Evolutionary conservation across 139 green algal genomes (phyloP), one percentile per base, ranked within the genome.

Genomic region (Haematococcus lacustris): DNA sequence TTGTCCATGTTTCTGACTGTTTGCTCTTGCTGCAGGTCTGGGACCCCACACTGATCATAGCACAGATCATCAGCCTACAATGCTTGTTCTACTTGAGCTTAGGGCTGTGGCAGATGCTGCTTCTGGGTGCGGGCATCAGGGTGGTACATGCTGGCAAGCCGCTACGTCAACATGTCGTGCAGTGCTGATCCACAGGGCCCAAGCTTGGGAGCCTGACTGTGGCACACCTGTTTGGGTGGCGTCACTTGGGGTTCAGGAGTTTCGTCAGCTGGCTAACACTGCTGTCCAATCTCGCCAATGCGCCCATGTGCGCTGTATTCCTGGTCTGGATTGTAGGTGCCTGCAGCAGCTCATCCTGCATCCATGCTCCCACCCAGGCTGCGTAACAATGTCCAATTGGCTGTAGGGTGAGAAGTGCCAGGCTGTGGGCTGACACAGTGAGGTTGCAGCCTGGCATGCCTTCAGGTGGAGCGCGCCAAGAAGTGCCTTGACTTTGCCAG

Each of bases 401-500:
- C 9, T 53, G 9, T 53, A 17, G 9, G 43, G 9, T 53, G 43
- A 28, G 43, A 9, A 9, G 17, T 53, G 43, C 43, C 43, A 53
- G 9, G 43, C 43, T 53, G 9, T 53, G 43, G 9, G 9, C 9
- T 53, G 43, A 9, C 17, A 17, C 43, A 17, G 9, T 53, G 43
- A 28, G 43, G 9, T 53, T 9, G 9, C 9, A 9, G 9, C 9
- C 17, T 9, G 9, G 43, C 43, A 28, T 9, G 43, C 43, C 43
- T 39, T 71, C 79, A 92, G 81, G 89, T 97, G 1, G 85, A 97
- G 77, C 81, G 93, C 0, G 87, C 93, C 3, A 98, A 98, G 74
- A 98, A 98, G 78, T 98, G 93, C 71, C 75, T 98, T 5, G 93
- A 98, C 73, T 98, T 97, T 79, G 81, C 86, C 6, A 85, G 82